phyloP scores from a whole-genome alignment of 2,329 filamentous ascomycete genomes.

The Microdochium nivale region DNA sequence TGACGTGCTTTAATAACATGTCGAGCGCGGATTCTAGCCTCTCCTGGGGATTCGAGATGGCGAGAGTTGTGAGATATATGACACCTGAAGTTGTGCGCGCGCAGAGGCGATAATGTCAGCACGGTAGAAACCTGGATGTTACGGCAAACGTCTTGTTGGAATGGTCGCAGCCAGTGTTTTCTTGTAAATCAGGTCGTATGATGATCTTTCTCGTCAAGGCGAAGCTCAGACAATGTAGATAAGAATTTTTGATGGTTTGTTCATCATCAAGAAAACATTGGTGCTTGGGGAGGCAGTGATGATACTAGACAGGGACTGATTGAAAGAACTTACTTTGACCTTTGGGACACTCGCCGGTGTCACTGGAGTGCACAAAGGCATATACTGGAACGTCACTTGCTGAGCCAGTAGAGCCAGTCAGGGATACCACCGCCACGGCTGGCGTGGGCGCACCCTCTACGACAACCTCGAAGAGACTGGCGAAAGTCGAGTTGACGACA shows the following conservation, averaged over 20 bases:
- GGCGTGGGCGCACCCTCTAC: slow-evolving; percentile 70
- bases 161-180: not conserved
- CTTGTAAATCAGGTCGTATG: slow-evolving; percentile 1
- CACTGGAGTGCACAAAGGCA: slow-evolving; percentile 70
- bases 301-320: slow-evolving; percentile 5
- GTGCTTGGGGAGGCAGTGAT: slow-evolving; percentile 8
- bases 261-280: slow-evolving; percentile 67
- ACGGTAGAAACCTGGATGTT: slow-evolving; percentile 5
- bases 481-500: slow-evolving; percentile 59
- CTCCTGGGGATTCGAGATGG: slow-evolving; percentile 22
- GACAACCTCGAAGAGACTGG: slow-evolving; percentile 57
- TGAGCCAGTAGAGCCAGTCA: slow-evolving; percentile 32
- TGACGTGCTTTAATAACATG: slow-evolving; percentile 24
- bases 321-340: slow-evolving; percentile 72
- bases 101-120: slow-evolving; percentile 18
- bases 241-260: slow-evolving; percentile 73
- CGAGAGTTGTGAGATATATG: slow-evolving; percentile 31
- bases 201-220: slow-evolving; percentile 65
- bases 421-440: slow-evolving; percentile 62
- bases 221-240: slow-evolving; percentile 99
- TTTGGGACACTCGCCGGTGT: slow-evolving; percentile 82
- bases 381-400: slow-evolving; percentile 40
- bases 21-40: slow-evolving; percentile 30
- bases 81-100: slow-evolving; percentile 11
- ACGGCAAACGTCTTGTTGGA: not conserved